Evolutionary conservation across 2,329 filamentous ascomycete genomes (phyloP).

Genomic region (Monilinia fructigena): DNA sequence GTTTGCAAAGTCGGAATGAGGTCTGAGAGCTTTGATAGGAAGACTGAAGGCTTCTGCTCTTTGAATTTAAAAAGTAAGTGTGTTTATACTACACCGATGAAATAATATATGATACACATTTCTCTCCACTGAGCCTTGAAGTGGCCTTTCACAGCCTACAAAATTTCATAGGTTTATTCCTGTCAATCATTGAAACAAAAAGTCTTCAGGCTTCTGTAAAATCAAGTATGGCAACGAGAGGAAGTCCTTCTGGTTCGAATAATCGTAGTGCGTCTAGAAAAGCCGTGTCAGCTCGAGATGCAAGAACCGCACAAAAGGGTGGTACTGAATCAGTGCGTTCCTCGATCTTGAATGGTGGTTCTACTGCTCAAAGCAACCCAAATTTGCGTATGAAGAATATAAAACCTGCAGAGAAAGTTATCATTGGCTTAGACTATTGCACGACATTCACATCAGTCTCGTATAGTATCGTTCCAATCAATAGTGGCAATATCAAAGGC

Average conservation of each 20-base stretch:
- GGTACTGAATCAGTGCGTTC: not conserved
- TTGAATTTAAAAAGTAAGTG: not conserved
- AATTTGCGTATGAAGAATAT: not conserved
- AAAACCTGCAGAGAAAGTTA: constrained; percentile 10
- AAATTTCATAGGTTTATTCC: not conserved
- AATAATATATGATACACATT: not conserved
- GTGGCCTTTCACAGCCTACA: not conserved
- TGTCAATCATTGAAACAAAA: not conserved
- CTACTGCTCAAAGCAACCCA: not conserved
- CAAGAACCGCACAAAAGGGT: not conserved
- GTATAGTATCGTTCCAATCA: constrained; percentile 20
- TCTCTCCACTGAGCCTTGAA: not conserved
- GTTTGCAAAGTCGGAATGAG: not conserved
- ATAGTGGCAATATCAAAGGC: constrained; percentile 12
- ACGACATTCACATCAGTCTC: constrained; percentile 29
- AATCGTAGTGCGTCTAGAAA: not conserved
- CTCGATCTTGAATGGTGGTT: not conserved
- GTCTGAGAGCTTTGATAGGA: not conserved
- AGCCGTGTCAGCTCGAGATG: not conserved
- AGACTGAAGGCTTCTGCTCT: not conserved
- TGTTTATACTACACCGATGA: not conserved
- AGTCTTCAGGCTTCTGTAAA: not conserved
- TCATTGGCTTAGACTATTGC: constrained; percentile 28
- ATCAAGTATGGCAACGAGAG: not conserved
- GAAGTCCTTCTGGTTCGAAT: not conserved